A percentile compares a stretch with the other conserved stretches of the same genome.
phyloP scores from a whole-genome alignment of 2,329 filamentous ascomycete species.

The Zymoseptoria ardabiliae region DNA sequence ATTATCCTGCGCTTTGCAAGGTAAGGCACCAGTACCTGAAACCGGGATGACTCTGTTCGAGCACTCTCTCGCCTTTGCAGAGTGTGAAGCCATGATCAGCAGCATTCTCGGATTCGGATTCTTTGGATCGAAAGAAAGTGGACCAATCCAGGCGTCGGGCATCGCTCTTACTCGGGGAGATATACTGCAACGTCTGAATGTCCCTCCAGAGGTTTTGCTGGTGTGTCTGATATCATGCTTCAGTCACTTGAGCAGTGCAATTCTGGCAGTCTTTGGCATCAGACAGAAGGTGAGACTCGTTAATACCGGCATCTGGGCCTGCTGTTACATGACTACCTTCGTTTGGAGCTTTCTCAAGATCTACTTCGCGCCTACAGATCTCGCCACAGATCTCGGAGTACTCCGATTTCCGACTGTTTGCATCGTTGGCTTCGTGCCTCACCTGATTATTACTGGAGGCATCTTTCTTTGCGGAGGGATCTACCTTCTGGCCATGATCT shows the following conservation, averaged over 20 bases:
- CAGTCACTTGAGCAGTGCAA: slow-evolving; percentile 79
- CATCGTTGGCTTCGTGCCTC: slow-evolving; percentile 89
- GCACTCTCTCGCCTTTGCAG: slow-evolving; percentile 89
- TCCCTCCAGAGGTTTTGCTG: slow-evolving; percentile 78
- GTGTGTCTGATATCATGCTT: slow-evolving; percentile 82
- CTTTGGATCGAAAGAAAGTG: slow-evolving; percentile 45
- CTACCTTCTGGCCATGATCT: slow-evolving; percentile 65
- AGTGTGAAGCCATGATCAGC: slow-evolving; percentile 82
- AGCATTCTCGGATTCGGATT: slow-evolving; percentile 71
- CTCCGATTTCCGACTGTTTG: slow-evolving; percentile 89
- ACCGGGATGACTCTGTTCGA: slow-evolving; percentile 96
- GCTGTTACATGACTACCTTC: slow-evolving; percentile 83
- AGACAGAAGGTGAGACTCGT: slow-evolving; percentile 74
- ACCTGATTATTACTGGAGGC: slow-evolving; percentile 81
- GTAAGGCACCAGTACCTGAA: slow-evolving; percentile 70
- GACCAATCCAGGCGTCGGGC: slow-evolving; percentile 20
- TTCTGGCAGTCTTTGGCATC: slow-evolving; percentile 71
- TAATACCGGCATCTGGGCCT: slow-evolving; percentile 82
- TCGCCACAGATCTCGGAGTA: slow-evolving; percentile 59
- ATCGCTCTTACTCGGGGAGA: slow-evolving; percentile 25
- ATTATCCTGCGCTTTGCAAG: slow-evolving; percentile 78
- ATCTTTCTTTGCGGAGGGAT: slow-evolving; percentile 70
- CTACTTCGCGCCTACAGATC: slow-evolving; percentile 41
- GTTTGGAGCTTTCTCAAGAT: slow-evolving; percentile 60
- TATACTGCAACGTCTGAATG: slow-evolving; percentile 75